Base-by-base conservation (phyloP, 2,329 filamentous ascomycete species). In the Sporothrix dimorphospora region DNA sequence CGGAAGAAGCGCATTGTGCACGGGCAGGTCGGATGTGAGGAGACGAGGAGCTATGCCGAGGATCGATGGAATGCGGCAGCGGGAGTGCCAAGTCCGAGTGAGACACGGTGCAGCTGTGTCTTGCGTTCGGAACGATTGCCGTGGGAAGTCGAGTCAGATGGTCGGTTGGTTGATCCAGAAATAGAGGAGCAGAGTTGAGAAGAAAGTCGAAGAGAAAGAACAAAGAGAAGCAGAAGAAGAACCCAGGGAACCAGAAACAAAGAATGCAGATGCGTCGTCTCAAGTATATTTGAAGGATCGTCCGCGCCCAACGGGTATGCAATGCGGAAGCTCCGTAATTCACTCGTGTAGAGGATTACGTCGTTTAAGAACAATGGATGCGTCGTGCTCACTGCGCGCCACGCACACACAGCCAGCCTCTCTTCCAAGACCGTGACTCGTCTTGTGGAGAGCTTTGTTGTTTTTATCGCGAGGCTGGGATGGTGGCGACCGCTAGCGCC, bases 391-490 rank as follows among this genome's bases (percentile, higher is more conserved):
- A 24, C n/a, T 24, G 34, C 19, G 38, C 38, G 38, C 59, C 59
- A 65, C 42, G 63, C 24, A 66, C 63, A 16, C 63, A 34, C 45
- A 34, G 63, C 63, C 63, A 66, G 24, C 63, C 63, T 49, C 63
- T 34, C 24, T 24, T 34, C 34, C 38, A 65, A 16, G 38, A 19
- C 40, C 9, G n/a, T 24, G 3, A 38, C n/a, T 14, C 14, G 11
- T 65, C 12, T 27, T 45, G 59, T 65, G 59, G 38, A 27, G 38
- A 38, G 30, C 19, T 27, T 66, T n/a, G n/a, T 34, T 68, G 45
- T 68, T 70, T 70, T 70, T 70, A 70, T 70, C 68, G 68, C 55
- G 68, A 70, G 68, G 68, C 55, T 70, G 68, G 68, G 53, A 59
- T 24, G 6, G 38, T 61, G 42, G 68, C 55, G 12, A 42, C 34